phyloP scores from a whole-genome alignment of 2,329 filamentous ascomycete genomes.

The Orbilia oligospora region DNA sequence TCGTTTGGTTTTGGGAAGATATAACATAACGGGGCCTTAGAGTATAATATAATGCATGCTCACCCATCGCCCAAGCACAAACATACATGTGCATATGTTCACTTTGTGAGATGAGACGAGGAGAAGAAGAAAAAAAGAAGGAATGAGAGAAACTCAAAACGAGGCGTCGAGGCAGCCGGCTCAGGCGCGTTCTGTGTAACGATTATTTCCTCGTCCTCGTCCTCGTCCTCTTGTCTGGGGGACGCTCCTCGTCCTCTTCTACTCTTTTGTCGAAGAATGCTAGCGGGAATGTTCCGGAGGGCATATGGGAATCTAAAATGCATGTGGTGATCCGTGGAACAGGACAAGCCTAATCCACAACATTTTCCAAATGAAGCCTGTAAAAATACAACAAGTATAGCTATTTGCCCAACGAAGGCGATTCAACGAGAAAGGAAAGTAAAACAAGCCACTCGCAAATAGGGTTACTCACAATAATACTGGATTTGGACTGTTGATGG shows the following conservation, averaged over 20 bases:
- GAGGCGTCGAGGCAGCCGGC: conserved; percentile 51
- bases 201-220: not conserved
- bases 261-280: not conserved
- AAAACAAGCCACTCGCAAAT: not conserved
- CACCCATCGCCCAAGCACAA: conserved; percentile 5
- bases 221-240: no score
- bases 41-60: not conserved
- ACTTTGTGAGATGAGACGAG: conserved; percentile 42
- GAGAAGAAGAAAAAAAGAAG: conserved; percentile 28
- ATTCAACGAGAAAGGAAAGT: conserved; percentile 19
- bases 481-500: no score
- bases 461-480: not conserved
- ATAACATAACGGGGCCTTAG: not conserved
- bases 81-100: conserved; percentile 4
- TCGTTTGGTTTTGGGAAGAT: not conserved
- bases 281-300: conserved; percentile 16
- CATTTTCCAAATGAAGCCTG: not conserved
- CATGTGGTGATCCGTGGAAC: conserved; percentile 30
- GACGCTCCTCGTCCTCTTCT: not conserved
- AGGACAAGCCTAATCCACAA: not conserved
- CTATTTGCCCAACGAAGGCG: not conserved
- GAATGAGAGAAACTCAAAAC: conserved; percentile 42
- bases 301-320: conserved; percentile 29
- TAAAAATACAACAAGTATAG: conserved; percentile 10
- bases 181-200: conserved; percentile 55